Percentiles rank a stretch among this genome's conserved stretches.
These are phyloP conservation scores for Diplodia mutila DNA, from an alignment of 2,329 filamentous ascomycete genomes.

Conservation along the genomic window DNA sequence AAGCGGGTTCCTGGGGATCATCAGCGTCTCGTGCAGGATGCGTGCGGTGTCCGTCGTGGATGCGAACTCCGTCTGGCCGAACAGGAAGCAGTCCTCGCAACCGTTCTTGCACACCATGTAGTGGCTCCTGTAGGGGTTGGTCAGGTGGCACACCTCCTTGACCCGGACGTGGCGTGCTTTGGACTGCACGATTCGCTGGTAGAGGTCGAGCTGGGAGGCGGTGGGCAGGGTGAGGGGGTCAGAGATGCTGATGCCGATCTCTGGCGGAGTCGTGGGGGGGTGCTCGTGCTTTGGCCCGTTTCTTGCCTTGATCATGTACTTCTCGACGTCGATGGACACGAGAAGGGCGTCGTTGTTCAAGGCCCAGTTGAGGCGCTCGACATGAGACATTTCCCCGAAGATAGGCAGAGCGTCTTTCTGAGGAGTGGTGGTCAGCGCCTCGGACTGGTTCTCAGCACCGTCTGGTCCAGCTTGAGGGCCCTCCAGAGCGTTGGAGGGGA, in stretches of 20 bases:
- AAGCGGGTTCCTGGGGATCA: not conserved
- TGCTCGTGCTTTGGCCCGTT: not conserved
- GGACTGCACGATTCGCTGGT: not conserved
- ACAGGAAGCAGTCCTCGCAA: not conserved
- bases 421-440: too few species aligned
- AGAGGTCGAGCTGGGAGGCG: not conserved
- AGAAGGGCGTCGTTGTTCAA: not conserved
- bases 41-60: too few species aligned
- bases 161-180: not conserved
- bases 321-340: not conserved
- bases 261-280: not conserved
- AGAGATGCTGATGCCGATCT: not conserved
- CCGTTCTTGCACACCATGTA: not conserved
- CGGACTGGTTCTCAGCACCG: too few species aligned
- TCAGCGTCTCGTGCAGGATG: not conserved
- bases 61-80: not conserved
- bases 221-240: not conserved
- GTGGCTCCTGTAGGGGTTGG: fast-evolving
- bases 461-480: too few species aligned
- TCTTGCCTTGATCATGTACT: not conserved
- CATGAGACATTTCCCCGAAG: too few species aligned
- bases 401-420: too few species aligned
- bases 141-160: not conserved
- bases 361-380: not conserved
- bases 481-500: too few species aligned